Evolutionary conservation across 352 stramenopile species (phyloP).

Genomic region (Globisporangium megalacanthum): DNA sequence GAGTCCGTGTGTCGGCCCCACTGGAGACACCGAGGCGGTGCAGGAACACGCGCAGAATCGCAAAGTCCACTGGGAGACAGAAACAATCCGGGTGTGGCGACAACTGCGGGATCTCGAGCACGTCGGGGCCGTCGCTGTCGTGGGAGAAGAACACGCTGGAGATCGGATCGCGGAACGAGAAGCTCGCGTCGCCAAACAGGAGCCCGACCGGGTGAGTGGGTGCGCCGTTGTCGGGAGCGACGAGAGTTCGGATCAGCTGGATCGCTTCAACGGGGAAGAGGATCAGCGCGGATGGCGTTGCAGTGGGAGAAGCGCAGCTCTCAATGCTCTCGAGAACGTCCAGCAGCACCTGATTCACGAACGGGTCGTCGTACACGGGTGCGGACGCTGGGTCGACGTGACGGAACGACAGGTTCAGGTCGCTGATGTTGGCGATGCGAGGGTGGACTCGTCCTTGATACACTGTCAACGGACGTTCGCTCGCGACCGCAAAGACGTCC

Average conservation of each 20-base stretch:
- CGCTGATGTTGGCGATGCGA: constrained; percentile 34
- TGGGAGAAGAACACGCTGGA: constrained; percentile 47
- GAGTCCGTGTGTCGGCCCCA: background rate
- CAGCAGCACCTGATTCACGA: constrained; percentile 35
- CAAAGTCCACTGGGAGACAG: constrained; percentile 74
- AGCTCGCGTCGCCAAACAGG: constrained; percentile 51
- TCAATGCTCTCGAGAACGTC: constrained; percentile 24
- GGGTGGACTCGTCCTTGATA: constrained; percentile 40
- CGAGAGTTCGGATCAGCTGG: constrained; percentile 38
- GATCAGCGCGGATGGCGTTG: constrained; percentile 34
- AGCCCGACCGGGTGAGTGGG: constrained; percentile 17
- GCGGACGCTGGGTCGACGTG: constrained; percentile 16
- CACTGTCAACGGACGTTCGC: constrained; percentile 9
- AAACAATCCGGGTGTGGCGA: constrained; percentile 80
- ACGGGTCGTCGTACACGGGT: constrained; percentile 29
- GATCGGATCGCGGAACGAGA: constrained; percentile 58
- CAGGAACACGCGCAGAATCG: constrained; percentile 49
- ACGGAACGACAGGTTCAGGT: constrained; percentile 43
- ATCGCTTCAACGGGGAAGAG: constrained; percentile 69
- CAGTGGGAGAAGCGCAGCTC: background rate
- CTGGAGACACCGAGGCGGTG: constrained; percentile 10
- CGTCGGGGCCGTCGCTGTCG: constrained; percentile 1
- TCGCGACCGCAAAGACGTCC: constrained; percentile 53
- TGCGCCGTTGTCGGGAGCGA: constrained; percentile 2
- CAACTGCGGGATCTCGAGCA: constrained; percentile 61